Evolutionary conservation across 2,329 filamentous ascomycete genomes (phyloP), one percentile per base, ranked within the genome.

Genomic region (Alternaria sp.): DNA sequence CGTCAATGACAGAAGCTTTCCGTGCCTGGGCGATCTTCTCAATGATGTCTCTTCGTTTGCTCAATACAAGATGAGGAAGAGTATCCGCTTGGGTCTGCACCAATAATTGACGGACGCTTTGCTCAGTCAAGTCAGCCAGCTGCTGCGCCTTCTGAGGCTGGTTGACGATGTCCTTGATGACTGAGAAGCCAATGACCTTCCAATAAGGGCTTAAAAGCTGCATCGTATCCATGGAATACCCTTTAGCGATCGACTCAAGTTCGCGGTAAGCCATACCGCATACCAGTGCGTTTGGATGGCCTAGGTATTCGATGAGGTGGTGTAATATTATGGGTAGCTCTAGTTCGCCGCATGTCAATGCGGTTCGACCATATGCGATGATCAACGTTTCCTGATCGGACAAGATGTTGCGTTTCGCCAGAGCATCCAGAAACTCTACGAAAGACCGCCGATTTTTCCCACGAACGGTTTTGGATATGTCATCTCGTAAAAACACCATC

Each of bases 301-400:
- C 94, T 8, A 98, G 83, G 73, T 95, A 97, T 59, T 96, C 91
- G 8, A 97, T 84, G 7, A 98, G 85, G 66, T 91, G 89, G 57
- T 96, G 85, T 30, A 99, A 82, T 22, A 95, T 90, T 53, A 97
- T 86, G 68, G 95, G 95, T 56, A 97, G 86, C 74, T 97, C 93
- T 64, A 94, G 88, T 63, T 95, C 92, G 16, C 88, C 86, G 44
- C 91, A 90, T 9, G 90, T 85, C 58, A 87, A 85, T 62, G 92
- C 94, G 49, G 97, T 84, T 72, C 93, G 90, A n/a, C 91, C 91
- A 87, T 94, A 93, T 14, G 92, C 91, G 79, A 95, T 83, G 58
- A 98, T 90, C 65, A 92, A 89, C 18, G 92, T 94, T 78, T 98
- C 94, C 51, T 93, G 89, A 44, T 94, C 81, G 61, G 88, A 84